A percentile compares a stretch with the other conserved stretches of the same genome.
Conservation (phyloP, 805 yeast genomes). For the Pichia heedii region DNA sequence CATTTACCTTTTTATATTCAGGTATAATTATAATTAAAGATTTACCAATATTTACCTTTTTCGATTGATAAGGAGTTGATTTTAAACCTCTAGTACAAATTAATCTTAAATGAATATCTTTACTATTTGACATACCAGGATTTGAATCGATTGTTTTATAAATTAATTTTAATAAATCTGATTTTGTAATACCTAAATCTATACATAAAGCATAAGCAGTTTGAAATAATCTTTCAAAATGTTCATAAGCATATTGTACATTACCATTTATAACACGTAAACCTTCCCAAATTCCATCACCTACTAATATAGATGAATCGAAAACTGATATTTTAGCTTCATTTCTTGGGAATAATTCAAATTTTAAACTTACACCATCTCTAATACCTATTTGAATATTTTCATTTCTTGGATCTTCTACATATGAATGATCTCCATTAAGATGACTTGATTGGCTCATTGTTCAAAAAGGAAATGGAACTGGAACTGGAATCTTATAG, state of each 20-base stretch:
- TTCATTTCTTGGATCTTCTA: conserved; percentile 2
- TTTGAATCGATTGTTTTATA: conserved; percentile 6
- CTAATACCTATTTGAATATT: not conserved
- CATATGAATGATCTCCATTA: conserved; percentile 3
- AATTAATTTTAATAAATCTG: not conserved
- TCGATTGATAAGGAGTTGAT: conserved; percentile 4
- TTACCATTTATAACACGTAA: conserved; percentile 1
- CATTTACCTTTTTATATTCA: conserved; percentile 1
- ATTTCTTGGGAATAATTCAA: not conserved
- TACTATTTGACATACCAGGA: not conserved
- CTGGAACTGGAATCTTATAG: no score
- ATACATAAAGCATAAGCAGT: conserved; percentile 3
- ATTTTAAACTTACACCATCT: conserved; percentile 2
- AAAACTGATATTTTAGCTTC: conserved; percentile 4
- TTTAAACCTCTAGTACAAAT: conserved; percentile 5
- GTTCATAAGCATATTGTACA: conserved; percentile 1
- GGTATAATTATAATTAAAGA: conserved; percentile 1
- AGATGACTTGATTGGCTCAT: not conserved
- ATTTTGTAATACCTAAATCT: conserved; percentile 1
- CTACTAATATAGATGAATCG: conserved; percentile 2
- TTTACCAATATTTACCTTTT: conserved; percentile 3
- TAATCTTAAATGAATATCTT: conserved; percentile 1
- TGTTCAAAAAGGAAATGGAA: no score
- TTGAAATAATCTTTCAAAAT: conserved; percentile 2
- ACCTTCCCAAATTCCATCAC: conserved; percentile 5